These are phyloP conservation scores for Botrytis medusae DNA, from an alignment of 2,329 filamentous ascomycete species.

Conservation along the genomic window DNA sequence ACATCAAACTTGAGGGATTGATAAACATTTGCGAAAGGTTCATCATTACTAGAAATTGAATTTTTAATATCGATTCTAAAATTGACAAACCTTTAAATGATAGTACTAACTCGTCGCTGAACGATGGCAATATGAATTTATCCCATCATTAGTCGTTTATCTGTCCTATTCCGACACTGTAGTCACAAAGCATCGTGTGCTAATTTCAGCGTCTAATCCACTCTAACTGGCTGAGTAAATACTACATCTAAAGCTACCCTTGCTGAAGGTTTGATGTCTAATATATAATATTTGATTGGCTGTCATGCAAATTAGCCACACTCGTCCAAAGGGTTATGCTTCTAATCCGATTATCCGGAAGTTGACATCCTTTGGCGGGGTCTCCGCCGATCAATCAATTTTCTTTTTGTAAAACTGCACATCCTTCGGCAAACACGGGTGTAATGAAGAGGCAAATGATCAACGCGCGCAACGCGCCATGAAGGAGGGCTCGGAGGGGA, in stretches of 20 bases:
- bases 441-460: background rate
- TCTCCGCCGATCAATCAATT: slow-evolving; percentile 6
- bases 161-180: background rate
- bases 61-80: background rate
- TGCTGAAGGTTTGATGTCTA: background rate
- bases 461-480: background rate
- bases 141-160: background rate
- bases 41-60: background rate
- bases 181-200: background rate
- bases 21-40: background rate
- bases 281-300: background rate
- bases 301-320: background rate
- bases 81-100: background rate
- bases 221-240: background rate
- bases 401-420: background rate
- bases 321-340: background rate
- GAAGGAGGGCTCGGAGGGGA: background rate
- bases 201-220: background rate
- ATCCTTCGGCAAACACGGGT: slow-evolving; percentile 15
- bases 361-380: background rate
- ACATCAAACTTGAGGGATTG: background rate
- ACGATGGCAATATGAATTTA: background rate
- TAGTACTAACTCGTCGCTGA: background rate
- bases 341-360: background rate
- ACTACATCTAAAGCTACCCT: background rate